Evolutionary conservation across 371 early-diverging fungal species (phyloP).

Genomic region (Mortierella sp.): DNA sequence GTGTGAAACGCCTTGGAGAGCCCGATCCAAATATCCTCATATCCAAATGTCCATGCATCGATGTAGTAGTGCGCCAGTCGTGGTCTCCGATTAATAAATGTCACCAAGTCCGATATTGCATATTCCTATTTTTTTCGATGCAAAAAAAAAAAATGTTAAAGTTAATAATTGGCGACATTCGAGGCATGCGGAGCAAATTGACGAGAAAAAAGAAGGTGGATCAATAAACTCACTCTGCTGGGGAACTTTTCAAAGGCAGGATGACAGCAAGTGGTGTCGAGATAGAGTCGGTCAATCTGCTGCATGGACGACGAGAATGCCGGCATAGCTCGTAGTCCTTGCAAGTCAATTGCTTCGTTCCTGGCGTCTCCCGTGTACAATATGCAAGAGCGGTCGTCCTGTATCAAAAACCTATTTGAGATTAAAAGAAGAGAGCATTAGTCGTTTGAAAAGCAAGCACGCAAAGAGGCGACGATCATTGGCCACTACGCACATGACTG

Average conservation of each 20-base stretch:
- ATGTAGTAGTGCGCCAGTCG: slow-evolving; percentile 57
- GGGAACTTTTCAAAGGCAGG: slow-evolving; percentile 49
- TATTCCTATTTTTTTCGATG: slow-evolving; percentile 29
- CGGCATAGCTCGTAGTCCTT: slow-evolving; percentile 28
- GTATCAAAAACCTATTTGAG: slow-evolving; percentile 49
- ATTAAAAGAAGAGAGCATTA: background rate
- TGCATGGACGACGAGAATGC: slow-evolving; percentile 27
- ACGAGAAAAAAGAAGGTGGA: background rate
- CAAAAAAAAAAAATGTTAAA: background rate
- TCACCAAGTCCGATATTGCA: slow-evolving; percentile 42
- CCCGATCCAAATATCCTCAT: slow-evolving; percentile 61
- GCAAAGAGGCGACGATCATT: too few relatives aligned
- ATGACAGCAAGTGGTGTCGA: slow-evolving; percentile 62
- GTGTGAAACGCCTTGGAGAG: slow-evolving; percentile 46
- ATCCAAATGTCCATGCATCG: slow-evolving; percentile 64
- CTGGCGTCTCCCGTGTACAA: slow-evolving; percentile 62
- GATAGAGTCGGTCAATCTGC: slow-evolving; percentile 58
- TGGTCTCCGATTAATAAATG: slow-evolving; percentile 44
- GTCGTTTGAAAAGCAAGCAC: too few relatives aligned
- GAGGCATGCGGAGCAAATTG: background rate
- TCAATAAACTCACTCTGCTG: slow-evolving; percentile 37
- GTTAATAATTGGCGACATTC: background rate
- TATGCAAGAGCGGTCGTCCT: slow-evolving; percentile 60
- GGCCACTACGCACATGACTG: slow-evolving; percentile 56
- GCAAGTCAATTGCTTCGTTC: slow-evolving; percentile 55